Evolutionary conservation across 2,329 filamentous ascomycete genomes (phyloP), one percentile per base, ranked within the genome.

Genomic region (Teratosphaeriaceae sp.): DNA sequence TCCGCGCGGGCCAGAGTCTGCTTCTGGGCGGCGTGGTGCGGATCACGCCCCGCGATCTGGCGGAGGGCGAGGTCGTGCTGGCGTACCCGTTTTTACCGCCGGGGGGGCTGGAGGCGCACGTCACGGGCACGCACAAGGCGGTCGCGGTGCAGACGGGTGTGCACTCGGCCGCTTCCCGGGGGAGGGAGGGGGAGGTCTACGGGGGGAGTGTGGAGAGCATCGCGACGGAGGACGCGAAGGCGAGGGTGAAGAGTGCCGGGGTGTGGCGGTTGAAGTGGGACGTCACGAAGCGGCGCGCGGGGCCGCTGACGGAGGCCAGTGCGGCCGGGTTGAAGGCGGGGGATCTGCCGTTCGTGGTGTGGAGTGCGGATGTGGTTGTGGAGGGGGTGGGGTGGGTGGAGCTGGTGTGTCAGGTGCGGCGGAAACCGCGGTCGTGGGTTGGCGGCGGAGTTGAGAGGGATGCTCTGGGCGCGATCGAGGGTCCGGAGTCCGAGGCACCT

Each of bases 341-440:
- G 2, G 69, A 73, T 13, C 69, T 97, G 3, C 87, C 88, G 0
- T 98, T 89, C 64, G 76, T 78, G 12, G 80, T 97, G 2, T 74
- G 92, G 47, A 80, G 84, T 7, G 76, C 83, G 0, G 94, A 98
- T 59, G 80, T 98, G 19, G 69, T 98, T 12, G 80, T 98, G 38
- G 90, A 97, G 62, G 88, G 92, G 2, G 83, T 88, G 20, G 92
- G 92, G 6, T 98, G 94, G 85, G 76, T 98, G 2, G 92, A 98
- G 65, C 65, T 98, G 31, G 82, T 81, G 1, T 82, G 82, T 2
- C 90, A 98, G 65, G 79, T 94, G 8, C 79, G 90, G 1, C 59
- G 57, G 20, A 45, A 49, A 18, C 42, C 34, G 42, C 53, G 52
- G 37, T 50, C 45, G 16, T 38, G 49, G 29, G 30, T 53, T 4